Evolutionary conservation across 371 early-diverging fungal species (phyloP).

Genomic region (Vairimorpha ceranae): DNA sequence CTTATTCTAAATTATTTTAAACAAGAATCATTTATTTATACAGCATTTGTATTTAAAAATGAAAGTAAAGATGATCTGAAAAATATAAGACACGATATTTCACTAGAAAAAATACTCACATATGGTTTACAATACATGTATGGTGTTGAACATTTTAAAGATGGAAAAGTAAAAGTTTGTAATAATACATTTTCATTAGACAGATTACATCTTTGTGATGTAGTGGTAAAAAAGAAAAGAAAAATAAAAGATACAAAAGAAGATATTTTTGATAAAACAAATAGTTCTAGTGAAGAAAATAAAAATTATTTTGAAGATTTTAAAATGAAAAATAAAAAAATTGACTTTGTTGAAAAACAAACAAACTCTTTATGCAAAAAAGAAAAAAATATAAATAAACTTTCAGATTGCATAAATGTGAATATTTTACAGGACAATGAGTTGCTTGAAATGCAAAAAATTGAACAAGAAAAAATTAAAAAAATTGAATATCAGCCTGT

Average conservation of each 20-base stretch:
- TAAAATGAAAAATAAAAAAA: neutral
- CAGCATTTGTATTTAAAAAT: conserved; percentile 22
- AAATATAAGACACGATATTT: neutral
- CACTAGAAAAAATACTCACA: neutral
- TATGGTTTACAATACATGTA: conserved; percentile 32
- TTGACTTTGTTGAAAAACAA: neutral
- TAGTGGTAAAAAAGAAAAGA: neutral
- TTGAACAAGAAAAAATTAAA: neutral
- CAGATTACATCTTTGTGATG: conserved; percentile 17
- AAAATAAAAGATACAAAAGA: neutral
- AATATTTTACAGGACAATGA: neutral
- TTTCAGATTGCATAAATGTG: neutral
- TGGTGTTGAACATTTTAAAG: conserved; percentile 21
- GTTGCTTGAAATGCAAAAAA: neutral
- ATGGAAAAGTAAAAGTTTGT: neutral
- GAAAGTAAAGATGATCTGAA: conserved; percentile 1
- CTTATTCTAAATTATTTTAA: conserved; percentile 26
- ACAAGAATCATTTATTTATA: conserved; percentile 27
- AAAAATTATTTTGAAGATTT: neutral
- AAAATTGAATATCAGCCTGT: too few relatives aligned
- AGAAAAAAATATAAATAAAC: neutral
- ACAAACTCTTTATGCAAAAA: neutral
- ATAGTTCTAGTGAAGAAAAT: neutral
- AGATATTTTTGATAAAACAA: neutral
- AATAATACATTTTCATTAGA: neutral